Base-by-base conservation (phyloP, 495 filamentous ascomycete species). In the Penicillium canariense region DNA sequence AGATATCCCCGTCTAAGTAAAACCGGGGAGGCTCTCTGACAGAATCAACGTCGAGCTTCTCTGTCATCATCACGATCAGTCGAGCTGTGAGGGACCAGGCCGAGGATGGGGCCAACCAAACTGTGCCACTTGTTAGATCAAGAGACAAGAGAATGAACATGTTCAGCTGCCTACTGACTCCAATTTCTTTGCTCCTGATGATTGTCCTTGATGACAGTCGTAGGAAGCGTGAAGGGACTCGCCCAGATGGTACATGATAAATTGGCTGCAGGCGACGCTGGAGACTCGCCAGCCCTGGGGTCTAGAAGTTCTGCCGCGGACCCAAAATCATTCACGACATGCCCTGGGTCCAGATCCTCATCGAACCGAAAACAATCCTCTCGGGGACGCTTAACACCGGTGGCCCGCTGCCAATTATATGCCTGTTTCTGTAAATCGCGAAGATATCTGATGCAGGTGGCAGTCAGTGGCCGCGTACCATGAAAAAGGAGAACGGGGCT, bases 41-140 rank as follows among this genome's bases (percentile, higher is more conserved):
- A 26, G 39, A 26, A 43, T 23, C 23, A 15, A 43, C 20, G 7
- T 43, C 39, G 0, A 68, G 58, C n/a, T 61, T 64, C 40, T 68
- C 60, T 10, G 60, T 56, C 52, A 71, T 64, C 62, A 71, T 69
- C 27, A 66, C 11, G 5, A 52, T 55, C 1, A 71, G 60, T 36
- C 68, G 66, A 14, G 61, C 48, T 4, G 64, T 69, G 45, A 71
- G 55, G 23, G 66, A 69, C 68, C 68, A 71, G 18, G 56, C 18
- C 8, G 68, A 71, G 1, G 63, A 55, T 1, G 66, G 68, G 2
- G 68, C 63, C 11, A 71, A 56, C 68, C 68, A 71, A 20, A 62
- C 68, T 71, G 43, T 26, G 1, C 26, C 3, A 52, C 26, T 31
- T 56, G 30, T 44, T 2, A 59, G 35, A 23, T 12, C 3, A 43